Percentiles rank a stretch among this genome's conserved stretches.
These are phyloP conservation scores for Oxytropis ochrocephala DNA, from an alignment of 306 rosid species.

Conservation along the genomic window DNA sequence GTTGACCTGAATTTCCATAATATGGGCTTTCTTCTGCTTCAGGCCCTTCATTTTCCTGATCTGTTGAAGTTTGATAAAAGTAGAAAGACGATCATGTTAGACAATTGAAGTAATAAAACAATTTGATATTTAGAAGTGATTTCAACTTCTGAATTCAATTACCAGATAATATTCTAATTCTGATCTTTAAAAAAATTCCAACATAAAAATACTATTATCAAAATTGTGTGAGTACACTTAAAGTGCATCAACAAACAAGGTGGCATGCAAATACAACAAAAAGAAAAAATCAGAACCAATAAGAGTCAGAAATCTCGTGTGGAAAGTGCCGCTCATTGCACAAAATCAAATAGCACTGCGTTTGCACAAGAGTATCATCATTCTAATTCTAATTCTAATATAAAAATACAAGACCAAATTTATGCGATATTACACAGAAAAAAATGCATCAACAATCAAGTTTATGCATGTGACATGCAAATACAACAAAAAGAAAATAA, in stretches of 20 bases:
- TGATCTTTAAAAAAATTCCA: no score
- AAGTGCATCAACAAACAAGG: not conserved
- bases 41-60: conserved; percentile 79
- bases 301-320: conserved; percentile 48
- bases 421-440: no score
- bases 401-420: no score
- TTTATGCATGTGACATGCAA: no score
- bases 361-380: conserved; percentile 32
- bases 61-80: conserved; percentile 19
- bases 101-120: not conserved
- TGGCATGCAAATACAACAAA: not conserved
- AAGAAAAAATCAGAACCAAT: not conserved
- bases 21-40: conserved; percentile 88
- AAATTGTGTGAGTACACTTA: no score
- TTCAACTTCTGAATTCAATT: not conserved
- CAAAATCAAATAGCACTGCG: conserved; percentile 13
- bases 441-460: no score
- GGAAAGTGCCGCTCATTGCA: conserved; percentile 44
- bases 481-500: no score
- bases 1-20: conserved; percentile 82
- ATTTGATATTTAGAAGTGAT: not conserved
- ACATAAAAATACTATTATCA: not conserved
- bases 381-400: no score
- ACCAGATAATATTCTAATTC: not conserved
- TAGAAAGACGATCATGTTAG: not conserved